These are phyloP conservation scores for Petasospora rhodanensis DNA, from an alignment of 1,139 yeast genomes.

Conservation along the genomic window DNA sequence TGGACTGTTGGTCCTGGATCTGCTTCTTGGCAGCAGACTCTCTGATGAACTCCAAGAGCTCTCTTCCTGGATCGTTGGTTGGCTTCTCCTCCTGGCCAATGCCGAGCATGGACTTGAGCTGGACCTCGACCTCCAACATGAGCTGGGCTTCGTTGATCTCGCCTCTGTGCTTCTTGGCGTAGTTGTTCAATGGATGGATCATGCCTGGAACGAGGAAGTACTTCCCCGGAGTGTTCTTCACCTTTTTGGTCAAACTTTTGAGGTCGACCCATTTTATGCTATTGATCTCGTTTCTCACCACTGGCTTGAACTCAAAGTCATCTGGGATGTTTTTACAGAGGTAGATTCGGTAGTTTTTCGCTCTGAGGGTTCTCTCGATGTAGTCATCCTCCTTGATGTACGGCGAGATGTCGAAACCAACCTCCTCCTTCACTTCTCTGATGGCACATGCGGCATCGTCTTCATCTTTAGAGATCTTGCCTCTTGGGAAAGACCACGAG, in stretches of 20 bases:
- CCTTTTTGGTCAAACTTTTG: constrained; percentile 29
- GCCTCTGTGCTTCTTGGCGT: constrained; percentile 52
- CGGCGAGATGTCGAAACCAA: constrained; percentile 80
- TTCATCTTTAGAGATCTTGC: constrained; percentile 93
- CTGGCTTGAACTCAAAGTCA: constrained; percentile 66
- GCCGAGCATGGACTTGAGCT: constrained; percentile 61
- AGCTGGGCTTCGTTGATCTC: constrained; percentile 48
- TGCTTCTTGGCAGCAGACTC: constrained; percentile 22
- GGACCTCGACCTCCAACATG: constrained; percentile 51
- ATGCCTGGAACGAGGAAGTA: constrained; percentile 58
- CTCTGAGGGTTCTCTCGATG: constrained; percentile 75
- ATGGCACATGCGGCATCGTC: constrained; percentile 86
- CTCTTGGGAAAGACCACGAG: constrained; percentile 95
- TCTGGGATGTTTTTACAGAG: constrained; percentile 78
- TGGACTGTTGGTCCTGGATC: constrained; percentile 15
- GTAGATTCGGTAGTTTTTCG: constrained; percentile 83
- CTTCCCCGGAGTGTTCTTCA: constrained; percentile 35
- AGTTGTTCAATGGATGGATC: constrained; percentile 53
- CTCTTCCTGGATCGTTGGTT: constrained; percentile 67
- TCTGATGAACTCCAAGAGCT: constrained; percentile 45
- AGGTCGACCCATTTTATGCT: constrained; percentile 63
- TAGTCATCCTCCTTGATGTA: constrained; percentile 65
- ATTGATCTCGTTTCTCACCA: constrained; percentile 82
- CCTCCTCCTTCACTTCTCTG: constrained; percentile 93
- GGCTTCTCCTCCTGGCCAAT: constrained; percentile 34